Evolutionary conservation across 129 eudicot genomes (phyloP).

Genomic region (Deinandra increscens): DNA sequence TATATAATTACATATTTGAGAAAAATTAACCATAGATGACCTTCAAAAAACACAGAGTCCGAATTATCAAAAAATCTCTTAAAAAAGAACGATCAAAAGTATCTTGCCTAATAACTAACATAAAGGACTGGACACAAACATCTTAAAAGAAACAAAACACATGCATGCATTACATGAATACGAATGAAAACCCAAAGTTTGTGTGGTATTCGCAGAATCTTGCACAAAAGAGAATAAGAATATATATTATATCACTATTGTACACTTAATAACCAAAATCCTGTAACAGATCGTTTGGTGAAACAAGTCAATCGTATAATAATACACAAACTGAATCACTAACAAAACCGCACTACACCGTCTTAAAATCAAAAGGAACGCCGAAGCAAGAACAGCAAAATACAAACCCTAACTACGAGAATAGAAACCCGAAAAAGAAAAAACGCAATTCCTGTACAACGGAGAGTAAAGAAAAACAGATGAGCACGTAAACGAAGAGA

Average conservation of each 20-base stretch:
- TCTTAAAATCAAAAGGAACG: slow-evolving; percentile 12
- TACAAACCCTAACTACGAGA: slow-evolving; percentile 24
- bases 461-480: slow-evolving; percentile 7
- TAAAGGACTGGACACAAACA: background rate
- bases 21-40: slow-evolving; percentile 9
- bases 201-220: background rate
- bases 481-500: slow-evolving; percentile 5
- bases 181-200: background rate
- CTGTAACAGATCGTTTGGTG: background rate
- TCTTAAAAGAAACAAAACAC: background rate
- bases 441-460: background rate
- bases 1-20: background rate
- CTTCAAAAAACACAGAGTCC: background rate
- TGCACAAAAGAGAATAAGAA: background rate
- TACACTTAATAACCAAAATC: slow-evolving; percentile 8
- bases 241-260: slow-evolving; percentile 13
- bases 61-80: background rate
- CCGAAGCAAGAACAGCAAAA: background rate
- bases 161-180: slow-evolving; percentile 23
- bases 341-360: background rate
- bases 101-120: background rate
- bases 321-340: background rate
- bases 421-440: background rate
- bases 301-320: slow-evolving; percentile 1
- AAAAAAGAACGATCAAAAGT: background rate